Conservation (phyloP, 352 stramenopile species). For the Globisporangium echinulatum region DNA sequence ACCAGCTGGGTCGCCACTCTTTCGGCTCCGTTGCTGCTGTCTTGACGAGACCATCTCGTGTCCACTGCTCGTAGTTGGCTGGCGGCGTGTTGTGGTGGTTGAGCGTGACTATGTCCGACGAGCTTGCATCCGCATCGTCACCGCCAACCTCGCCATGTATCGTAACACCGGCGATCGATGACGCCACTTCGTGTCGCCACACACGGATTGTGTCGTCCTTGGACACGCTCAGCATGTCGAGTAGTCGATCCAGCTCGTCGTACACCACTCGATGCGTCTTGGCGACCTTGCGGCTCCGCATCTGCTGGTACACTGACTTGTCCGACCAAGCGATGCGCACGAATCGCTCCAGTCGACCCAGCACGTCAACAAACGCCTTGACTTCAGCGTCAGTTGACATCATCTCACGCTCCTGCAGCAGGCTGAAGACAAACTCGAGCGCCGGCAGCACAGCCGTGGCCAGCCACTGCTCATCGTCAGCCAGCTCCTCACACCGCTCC, state of each 20-base stretch:
- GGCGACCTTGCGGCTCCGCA: not conserved
- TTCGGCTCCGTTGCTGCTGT: not conserved
- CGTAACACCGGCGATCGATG: too few species aligned
- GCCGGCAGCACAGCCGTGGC: not conserved
- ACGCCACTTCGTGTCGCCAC: not conserved
- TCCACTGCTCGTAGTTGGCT: not conserved
- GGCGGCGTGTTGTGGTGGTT: not conserved
- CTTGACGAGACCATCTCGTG: not conserved
- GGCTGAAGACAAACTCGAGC: not conserved
- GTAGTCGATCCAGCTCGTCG: not conserved
- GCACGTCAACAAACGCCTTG: not conserved
- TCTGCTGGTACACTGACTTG: not conserved
- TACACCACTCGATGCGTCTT: not conserved
- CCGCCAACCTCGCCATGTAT: too few species aligned
- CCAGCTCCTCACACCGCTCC: not conserved
- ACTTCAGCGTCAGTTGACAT: not conserved
- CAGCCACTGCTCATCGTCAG: constrained; percentile 1
- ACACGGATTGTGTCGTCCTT: not conserved
- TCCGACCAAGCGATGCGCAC: not conserved
- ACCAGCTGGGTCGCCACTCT: not conserved
- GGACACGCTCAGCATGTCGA: not conserved
- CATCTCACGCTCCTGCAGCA: not conserved
- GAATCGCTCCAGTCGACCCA: not conserved
- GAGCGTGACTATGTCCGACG: not conserved
- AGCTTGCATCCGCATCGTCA: too few species aligned